These are phyloP conservation scores for Phaffomyces thermotolerans DNA, from an alignment of 805 yeast genomes.

Conservation along the genomic window DNA sequence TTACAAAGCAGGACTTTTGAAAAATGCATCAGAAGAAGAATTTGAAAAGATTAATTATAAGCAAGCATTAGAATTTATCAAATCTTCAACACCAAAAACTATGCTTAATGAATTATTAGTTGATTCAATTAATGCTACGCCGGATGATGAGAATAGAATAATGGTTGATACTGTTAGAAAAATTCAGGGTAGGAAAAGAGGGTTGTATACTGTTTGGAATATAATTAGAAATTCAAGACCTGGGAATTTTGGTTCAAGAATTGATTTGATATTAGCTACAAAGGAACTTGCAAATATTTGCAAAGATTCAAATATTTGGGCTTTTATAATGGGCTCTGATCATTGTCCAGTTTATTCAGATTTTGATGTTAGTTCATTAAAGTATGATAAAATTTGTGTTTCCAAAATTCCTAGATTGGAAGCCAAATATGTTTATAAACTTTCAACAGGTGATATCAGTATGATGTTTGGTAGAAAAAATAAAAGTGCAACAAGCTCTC, in stretches of 20 bases:
- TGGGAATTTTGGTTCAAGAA: conserved; percentile 79
- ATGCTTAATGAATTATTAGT: conserved; percentile 40
- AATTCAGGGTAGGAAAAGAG: conserved; percentile 47
- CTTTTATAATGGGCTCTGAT: conserved; percentile 76
- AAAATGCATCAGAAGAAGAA: conserved; percentile 14
- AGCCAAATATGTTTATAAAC: conserved; percentile 42
- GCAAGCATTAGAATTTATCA: conserved; percentile 28
- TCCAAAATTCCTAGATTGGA: conserved; percentile 37
- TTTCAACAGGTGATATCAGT: conserved; percentile 28
- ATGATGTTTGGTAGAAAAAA: conserved; percentile 28
- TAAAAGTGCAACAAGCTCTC: conserved; percentile 2
- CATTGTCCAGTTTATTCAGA: conserved; percentile 90
- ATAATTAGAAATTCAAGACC: conserved; percentile 70
- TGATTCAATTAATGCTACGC: conserved; percentile 26
- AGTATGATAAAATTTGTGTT: neutral
- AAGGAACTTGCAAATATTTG: conserved; percentile 27
- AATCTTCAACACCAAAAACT: conserved; percentile 34
- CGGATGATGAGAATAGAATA: conserved; percentile 32
- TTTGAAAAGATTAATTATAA: conserved; percentile 32
- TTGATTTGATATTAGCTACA: conserved; percentile 66
- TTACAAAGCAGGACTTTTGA: conserved; percentile 30
- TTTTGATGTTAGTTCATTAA: conserved; percentile 27
- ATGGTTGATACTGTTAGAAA: conserved; percentile 55
- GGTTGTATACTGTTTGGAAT: conserved; percentile 91
- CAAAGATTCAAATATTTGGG: conserved; percentile 48